phyloP scores from a whole-genome alignment of 2,329 filamentous ascomycete genomes.

The Colletotrichum sp. region DNA sequence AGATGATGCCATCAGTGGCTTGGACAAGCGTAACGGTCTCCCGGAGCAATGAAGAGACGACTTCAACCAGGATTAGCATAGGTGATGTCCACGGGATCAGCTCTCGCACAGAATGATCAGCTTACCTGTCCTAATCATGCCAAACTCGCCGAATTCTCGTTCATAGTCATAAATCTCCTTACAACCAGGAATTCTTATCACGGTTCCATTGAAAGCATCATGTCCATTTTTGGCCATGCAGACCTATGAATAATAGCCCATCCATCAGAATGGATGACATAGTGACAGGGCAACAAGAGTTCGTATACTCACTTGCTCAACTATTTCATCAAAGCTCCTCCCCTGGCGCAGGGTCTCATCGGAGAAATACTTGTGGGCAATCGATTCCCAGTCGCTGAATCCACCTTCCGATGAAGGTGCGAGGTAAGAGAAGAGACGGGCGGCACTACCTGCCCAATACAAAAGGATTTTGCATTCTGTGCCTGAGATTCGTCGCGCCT shows the following conservation, averaged over 20 bases:
- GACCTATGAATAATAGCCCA: not conserved
- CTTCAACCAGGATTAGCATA: not conserved
- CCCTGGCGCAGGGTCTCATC: not conserved
- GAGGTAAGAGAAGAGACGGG: not conserved
- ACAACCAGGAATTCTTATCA: not conserved
- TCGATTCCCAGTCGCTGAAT: not conserved
- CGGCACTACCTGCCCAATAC: not conserved
- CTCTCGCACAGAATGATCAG: fast-evolving
- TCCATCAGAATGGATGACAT: not conserved
- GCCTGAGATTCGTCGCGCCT: not conserved
- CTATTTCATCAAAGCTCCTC: not conserved
- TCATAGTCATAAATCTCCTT: not conserved
- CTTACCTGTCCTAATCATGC: not conserved
- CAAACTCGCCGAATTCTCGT: not conserved
- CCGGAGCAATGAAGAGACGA: not conserved
- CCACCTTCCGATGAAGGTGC: not conserved
- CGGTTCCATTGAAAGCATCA: not conserved
- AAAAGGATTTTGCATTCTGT: not conserved
- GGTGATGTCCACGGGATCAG: not conserved
- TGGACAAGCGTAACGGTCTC: not conserved
- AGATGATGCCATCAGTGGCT: not conserved
- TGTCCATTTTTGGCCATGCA: not conserved
- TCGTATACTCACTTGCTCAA: not conserved
- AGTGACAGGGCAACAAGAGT: fast-evolving
- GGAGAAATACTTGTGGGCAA: not conserved